Conservation (phyloP, 2,329 filamentous ascomycete genomes). For the Cladosporium phlei region DNA sequence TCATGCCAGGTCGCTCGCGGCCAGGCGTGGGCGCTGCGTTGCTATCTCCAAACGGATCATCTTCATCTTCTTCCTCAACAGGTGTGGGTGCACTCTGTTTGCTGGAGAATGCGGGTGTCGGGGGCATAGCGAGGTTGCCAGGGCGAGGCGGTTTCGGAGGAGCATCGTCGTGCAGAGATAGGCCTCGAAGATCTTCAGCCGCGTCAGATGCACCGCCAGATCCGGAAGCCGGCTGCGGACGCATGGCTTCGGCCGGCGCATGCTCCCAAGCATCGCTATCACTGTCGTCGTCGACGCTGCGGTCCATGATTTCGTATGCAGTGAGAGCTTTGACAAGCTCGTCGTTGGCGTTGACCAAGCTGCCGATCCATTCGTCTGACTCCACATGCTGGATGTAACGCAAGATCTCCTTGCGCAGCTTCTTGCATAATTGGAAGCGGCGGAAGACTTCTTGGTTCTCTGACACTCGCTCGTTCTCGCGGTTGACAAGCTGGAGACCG, state of each 20-base stretch:
- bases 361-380: conserved; percentile 84
- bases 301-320: conserved; percentile 90
- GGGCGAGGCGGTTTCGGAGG: conserved; percentile 50
- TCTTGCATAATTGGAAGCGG: conserved; percentile 82
- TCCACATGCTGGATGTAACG: conserved; percentile 92
- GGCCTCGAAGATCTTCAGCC: conserved; percentile 41
- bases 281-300: conserved; percentile 70
- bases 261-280: conserved; percentile 57
- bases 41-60: conserved; percentile 80
- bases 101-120: conserved; percentile 21
- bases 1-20: conserved; percentile 37
- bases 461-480: conserved; percentile 81
- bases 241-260: conserved; percentile 10
- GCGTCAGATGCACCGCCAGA: conserved; percentile 22
- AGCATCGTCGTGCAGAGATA: conserved; percentile 39
- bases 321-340: conserved; percentile 90
- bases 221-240: conserved; percentile 4
- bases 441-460: conserved; percentile 71
- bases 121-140: conserved; percentile 36
- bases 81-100: conserved; percentile 45
- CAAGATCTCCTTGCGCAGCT: conserved; percentile 74
- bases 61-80: conserved; percentile 67
- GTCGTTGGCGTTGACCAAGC: conserved; percentile 88
- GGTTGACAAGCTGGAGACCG: conserved; percentile 81
- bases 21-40: conserved; percentile 62